phyloP scores from a whole-genome alignment of 176 grass and related monocot species.

The Olyra latifolia region DNA sequence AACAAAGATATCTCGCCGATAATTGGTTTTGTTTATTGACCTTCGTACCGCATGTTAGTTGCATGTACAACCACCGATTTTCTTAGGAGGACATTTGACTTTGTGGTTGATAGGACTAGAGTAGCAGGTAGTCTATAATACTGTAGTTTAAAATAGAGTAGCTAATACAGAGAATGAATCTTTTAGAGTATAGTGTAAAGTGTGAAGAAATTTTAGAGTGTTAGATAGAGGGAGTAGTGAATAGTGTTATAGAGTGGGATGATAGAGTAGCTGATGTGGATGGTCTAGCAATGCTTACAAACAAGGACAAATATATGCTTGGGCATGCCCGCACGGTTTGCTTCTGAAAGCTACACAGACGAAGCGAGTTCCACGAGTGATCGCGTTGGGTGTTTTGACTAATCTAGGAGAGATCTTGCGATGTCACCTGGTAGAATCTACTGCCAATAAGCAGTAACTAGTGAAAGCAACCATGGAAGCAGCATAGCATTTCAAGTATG shows the following conservation, averaged over 20 bases:
- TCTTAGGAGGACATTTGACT: background rate
- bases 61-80: background rate
- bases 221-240: no score
- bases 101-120: background rate
- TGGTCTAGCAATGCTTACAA: background rate
- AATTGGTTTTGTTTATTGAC: background rate
- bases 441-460: background rate
- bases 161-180: no score
- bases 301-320: background rate
- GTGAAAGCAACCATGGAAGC: background rate
- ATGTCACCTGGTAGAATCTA: background rate
- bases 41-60: background rate
- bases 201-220: no score
- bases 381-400: background rate
- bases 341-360: background rate
- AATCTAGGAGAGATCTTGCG: background rate
- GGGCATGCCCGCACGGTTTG: slow-evolving; percentile 14
- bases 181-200: no score
- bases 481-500: background rate
- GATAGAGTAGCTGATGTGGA: no score
- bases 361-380: slow-evolving; percentile 1
- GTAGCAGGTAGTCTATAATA: no score
- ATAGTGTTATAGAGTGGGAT: no score
- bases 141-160: no score
- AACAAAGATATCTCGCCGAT: background rate